phyloP scores from a whole-genome alignment of 768 basidiomycete genomes.

The Suillus spraguei region DNA sequence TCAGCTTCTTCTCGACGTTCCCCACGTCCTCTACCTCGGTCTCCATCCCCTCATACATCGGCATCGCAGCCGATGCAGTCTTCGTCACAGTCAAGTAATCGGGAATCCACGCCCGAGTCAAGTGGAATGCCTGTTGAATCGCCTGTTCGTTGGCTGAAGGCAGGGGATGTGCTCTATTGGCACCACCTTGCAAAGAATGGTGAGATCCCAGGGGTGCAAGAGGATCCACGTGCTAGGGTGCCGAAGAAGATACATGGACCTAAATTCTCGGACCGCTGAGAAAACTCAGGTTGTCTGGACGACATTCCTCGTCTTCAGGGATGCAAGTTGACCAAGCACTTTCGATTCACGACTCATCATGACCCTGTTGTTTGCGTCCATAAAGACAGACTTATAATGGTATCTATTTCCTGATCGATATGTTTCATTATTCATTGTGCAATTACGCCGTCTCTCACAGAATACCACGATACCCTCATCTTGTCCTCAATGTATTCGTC shows the following conservation, averaged over 20 bases:
- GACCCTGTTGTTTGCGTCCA: slow-evolving; percentile 23
- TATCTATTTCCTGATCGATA: slow-evolving; percentile 32
- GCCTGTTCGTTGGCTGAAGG: slow-evolving; percentile 43
- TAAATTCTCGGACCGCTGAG: slow-evolving; percentile 32
- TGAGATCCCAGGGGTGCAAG: slow-evolving; percentile 68
- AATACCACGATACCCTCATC: slow-evolving; percentile 39
- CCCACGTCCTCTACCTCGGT: slow-evolving; percentile 19
- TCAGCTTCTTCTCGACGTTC: slow-evolving; percentile 28
- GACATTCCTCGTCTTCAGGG: not conserved
- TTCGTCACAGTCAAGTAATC: slow-evolving; percentile 16
- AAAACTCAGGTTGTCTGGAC: slow-evolving; percentile 12
- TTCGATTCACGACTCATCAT: slow-evolving; percentile 27
- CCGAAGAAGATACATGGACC: slow-evolving; percentile 13
- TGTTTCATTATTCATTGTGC: slow-evolving; percentile 32
- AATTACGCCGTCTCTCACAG: slow-evolving; percentile 27
- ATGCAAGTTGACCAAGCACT: not conserved
- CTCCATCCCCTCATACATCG: slow-evolving; percentile 16
- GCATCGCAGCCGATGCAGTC: slow-evolving; percentile 12
- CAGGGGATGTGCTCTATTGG: slow-evolving; percentile 73
- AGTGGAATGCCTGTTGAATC: slow-evolving; percentile 38
- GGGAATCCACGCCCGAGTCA: slow-evolving; percentile 23
- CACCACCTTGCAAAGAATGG: slow-evolving; percentile 72
- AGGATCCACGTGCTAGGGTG: slow-evolving; percentile 57
- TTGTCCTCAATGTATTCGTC: slow-evolving; percentile 30
- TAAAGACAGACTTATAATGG: slow-evolving; percentile 19